Evolutionary conservation across 805 yeast genomes (phyloP).

Genomic region (Kazachstania viticola): DNA sequence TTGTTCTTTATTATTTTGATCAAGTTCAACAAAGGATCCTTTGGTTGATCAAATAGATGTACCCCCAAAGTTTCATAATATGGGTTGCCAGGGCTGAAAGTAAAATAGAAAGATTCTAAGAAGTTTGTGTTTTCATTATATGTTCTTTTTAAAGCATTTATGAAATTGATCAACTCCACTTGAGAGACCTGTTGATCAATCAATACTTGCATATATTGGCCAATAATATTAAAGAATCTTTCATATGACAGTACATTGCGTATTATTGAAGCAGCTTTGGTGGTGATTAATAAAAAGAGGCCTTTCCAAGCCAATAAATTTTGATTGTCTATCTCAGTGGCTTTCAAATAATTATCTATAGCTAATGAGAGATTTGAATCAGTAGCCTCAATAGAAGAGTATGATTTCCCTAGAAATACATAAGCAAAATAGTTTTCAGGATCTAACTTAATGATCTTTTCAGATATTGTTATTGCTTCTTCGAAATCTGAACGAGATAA

Average conservation of each 20-base stretch:
- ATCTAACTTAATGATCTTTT: slow-evolving; percentile 47
- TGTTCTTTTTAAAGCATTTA: slow-evolving; percentile 34
- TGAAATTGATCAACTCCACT: slow-evolving; percentile 38
- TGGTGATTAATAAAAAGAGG: slow-evolving; percentile 35
- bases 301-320: slow-evolving; percentile 78
- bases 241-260: slow-evolving; percentile 32
- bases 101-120: slow-evolving; percentile 37
- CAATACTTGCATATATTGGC: slow-evolving; percentile 33
- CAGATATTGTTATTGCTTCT: slow-evolving; percentile 44
- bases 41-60: slow-evolving; percentile 33
- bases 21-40: slow-evolving; percentile 34
- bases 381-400: slow-evolving; percentile 33
- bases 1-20: slow-evolving; percentile 29
- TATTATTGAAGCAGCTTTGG: slow-evolving; percentile 17
- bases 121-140: slow-evolving; percentile 22
- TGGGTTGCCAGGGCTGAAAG: slow-evolving; percentile 44
- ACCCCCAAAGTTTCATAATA: slow-evolving; percentile 43
- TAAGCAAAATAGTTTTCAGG: slow-evolving; percentile 50
- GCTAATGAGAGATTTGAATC: slow-evolving; percentile 9
- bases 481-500: slow-evolving; percentile 49
- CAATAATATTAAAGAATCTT: slow-evolving; percentile 33
- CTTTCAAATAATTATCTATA: slow-evolving; percentile 31
- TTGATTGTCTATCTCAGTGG: slow-evolving; percentile 38
- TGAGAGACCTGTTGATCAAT: slow-evolving; percentile 33
- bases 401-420: slow-evolving; percentile 62